Evolutionary conservation across 2,329 filamentous ascomycete species (phyloP).

Genomic region (Botryotinia convoluta): DNA sequence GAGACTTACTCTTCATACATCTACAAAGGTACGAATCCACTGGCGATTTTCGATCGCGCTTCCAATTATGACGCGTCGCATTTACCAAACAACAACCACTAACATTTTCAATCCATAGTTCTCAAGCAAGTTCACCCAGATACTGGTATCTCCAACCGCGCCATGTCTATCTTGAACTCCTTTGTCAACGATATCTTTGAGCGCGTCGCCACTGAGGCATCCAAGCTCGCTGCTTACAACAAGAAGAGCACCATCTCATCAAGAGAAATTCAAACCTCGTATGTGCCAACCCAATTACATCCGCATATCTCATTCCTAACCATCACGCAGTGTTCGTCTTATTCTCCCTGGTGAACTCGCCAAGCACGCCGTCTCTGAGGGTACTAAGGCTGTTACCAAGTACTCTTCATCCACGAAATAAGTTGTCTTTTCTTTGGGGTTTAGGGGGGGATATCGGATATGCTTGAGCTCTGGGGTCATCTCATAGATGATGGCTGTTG

Average conservation of each 20-base stretch:
- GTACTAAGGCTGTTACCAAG: conserved; percentile 99
- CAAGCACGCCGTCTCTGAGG: conserved; percentile 99
- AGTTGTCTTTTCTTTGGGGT: conserved; percentile 55
- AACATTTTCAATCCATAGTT: conserved; percentile 55
- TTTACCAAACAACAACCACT: conserved; percentile 15
- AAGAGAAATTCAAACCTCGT: conserved; percentile 98
- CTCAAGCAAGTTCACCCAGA: conserved; percentile 99
- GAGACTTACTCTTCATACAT: conserved; percentile 99
- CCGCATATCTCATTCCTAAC: not conserved
- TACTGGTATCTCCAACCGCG: conserved; percentile 99
- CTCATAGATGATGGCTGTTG: conserved; percentile 34
- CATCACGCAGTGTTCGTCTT: conserved; percentile 67
- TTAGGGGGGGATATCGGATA: conserved; percentile 52
- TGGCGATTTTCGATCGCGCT: conserved; percentile 32
- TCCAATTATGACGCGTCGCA: conserved; percentile 16
- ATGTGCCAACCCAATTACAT: conserved; percentile 38
- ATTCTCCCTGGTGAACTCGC: conserved; percentile 98
- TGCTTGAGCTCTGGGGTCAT: conserved; percentile 48
- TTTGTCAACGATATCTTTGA: conserved; percentile 99
- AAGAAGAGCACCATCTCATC: conserved; percentile 99
- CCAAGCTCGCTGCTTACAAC: conserved; percentile 99
- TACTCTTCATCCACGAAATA: conserved; percentile 99
- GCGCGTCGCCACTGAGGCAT: conserved; percentile 96
- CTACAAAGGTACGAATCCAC: conserved; percentile 81
- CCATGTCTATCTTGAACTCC: conserved; percentile 99